Evolutionary conservation across 495 filamentous ascomycete genomes (phyloP).

Genomic region (Tuber indicum): DNA sequence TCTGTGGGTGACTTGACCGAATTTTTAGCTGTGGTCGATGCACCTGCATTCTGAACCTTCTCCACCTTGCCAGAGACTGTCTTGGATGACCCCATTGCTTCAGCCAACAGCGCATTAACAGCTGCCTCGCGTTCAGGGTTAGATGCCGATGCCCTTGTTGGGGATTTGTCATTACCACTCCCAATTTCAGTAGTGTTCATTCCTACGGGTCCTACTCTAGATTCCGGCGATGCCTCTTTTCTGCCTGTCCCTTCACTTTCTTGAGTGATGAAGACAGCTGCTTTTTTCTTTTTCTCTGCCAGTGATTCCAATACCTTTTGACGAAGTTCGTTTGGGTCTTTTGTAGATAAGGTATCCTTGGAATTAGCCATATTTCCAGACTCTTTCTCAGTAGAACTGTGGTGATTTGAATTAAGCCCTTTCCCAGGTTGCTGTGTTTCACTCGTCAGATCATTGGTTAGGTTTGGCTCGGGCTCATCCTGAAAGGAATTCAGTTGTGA

Average conservation of each 20-base stretch:
- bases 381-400: slow-evolving; percentile 34
- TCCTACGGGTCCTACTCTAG: slow-evolving; percentile 10
- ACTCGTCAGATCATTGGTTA: slow-evolving; percentile 29
- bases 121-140: slow-evolving; percentile 41
- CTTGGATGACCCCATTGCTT: slow-evolving; percentile 35
- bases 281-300: slow-evolving; percentile 42
- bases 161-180: slow-evolving; percentile 26
- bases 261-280: slow-evolving; percentile 41
- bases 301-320: slow-evolving; percentile 39
- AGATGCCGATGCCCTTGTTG: slow-evolving; percentile 29
- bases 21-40: slow-evolving; percentile 19
- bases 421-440: slow-evolving; percentile 30
- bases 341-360: slow-evolving; percentile 27
- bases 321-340: slow-evolving; percentile 34
- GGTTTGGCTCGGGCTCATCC: slow-evolving; percentile 24
- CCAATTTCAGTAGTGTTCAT: slow-evolving; percentile 15
- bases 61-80: slow-evolving; percentile 27
- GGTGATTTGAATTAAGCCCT: slow-evolving; percentile 23
- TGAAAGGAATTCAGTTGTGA: slow-evolving; percentile 22
- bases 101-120: slow-evolving; percentile 40
- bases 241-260: slow-evolving; percentile 40
- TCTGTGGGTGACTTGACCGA: slow-evolving; percentile 30
- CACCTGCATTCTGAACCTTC: neutral
- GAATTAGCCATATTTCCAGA: slow-evolving; percentile 27
- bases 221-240: slow-evolving; percentile 31